These are phyloP conservation scores for Kwoniella dendrophila DNA, from an alignment of 768 basidiomycete species.

Conservation along the genomic window DNA sequence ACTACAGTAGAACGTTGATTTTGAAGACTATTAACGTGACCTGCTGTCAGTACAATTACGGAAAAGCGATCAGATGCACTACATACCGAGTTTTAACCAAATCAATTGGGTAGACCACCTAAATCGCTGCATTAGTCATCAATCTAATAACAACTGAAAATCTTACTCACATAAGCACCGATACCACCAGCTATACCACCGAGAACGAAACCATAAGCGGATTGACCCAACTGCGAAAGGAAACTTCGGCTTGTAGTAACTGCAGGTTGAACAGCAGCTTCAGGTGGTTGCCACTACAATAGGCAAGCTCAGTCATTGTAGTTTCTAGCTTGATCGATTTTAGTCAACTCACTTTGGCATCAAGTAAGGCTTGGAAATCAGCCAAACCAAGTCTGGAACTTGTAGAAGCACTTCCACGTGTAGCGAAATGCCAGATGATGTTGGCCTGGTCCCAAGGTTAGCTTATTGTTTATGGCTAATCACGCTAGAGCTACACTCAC, in stretches of 20 bases:
- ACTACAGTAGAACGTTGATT: conserved; percentile 97
- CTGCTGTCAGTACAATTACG: not conserved
- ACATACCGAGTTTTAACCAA: conserved; percentile 51
- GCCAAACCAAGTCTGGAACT: conserved; percentile 74
- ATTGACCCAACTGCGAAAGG: conserved; percentile 66
- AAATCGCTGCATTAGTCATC: not conserved
- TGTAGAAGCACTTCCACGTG: conserved; percentile 65
- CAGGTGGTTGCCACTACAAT: conserved; percentile 51
- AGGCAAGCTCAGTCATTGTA: not conserved
- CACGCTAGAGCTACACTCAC: conserved; percentile 58
- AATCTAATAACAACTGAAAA: not conserved
- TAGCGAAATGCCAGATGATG: conserved; percentile 97
- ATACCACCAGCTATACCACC: conserved; percentile 89
- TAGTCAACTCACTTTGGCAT: conserved; percentile 63
- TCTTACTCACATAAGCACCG: conserved; percentile 75
- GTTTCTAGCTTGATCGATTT: not conserved
- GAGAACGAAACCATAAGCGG: conserved; percentile 80
- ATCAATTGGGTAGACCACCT: conserved; percentile 82
- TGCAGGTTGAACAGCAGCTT: conserved; percentile 23
- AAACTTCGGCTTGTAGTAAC: conserved; percentile 45
- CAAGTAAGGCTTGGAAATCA: conserved; percentile 90
- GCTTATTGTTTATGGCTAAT: not conserved
- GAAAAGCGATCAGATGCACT: no score
- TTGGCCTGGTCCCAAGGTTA: conserved; percentile 52
- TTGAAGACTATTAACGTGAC: conserved; percentile 73